A percentile compares a stretch with the other conserved stretches of the same genome.
Conservation (phyloP, 768 basidiomycete species). For the Filobasidium floriforme region DNA sequence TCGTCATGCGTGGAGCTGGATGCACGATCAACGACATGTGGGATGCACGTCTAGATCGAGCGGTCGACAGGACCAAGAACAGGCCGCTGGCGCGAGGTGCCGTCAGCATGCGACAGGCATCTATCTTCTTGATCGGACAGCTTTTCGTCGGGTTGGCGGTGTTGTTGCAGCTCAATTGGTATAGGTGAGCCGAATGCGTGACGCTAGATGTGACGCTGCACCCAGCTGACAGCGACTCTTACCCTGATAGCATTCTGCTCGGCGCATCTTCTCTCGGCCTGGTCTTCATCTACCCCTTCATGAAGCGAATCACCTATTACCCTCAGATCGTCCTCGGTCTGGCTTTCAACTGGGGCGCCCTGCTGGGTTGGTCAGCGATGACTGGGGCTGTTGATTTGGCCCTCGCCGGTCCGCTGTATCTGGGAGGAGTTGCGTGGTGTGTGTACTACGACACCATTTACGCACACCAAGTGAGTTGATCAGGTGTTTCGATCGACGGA, state of each 20-base stretch:
- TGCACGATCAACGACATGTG: conserved; percentile 99
- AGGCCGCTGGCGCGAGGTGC: conserved; percentile 81
- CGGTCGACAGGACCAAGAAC: conserved; percentile 79
- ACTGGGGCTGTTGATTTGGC: conserved; percentile 71
- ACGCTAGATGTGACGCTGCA: neutral
- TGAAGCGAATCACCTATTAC: conserved; percentile 97
- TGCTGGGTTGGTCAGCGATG: conserved; percentile 94
- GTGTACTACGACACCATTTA: conserved; percentile 96
- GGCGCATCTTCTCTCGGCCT: conserved; percentile 85
- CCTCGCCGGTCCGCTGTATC: conserved; percentile 78
- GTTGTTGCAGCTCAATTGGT: conserved; percentile 84
- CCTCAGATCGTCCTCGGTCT: conserved; percentile 91
- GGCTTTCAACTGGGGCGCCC: conserved; percentile 93
- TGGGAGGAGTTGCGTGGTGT: conserved; percentile 84
- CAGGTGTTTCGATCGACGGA: neutral
- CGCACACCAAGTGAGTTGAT: conserved; percentile 71
- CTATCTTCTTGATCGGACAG: conserved; percentile 74
- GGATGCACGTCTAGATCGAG: conserved; percentile 84
- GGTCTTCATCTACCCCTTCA: conserved; percentile 83
- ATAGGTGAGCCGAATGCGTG: conserved; percentile 58
- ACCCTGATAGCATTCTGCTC: conserved; percentile 62
- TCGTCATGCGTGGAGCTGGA: conserved; percentile 95
- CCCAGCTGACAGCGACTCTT: neutral
- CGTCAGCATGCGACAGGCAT: conserved; percentile 64
- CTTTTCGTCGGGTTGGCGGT: conserved; percentile 74